Conservation (phyloP, 371 early-diverging fungal genomes). For the Mortierella sp. region DNA sequence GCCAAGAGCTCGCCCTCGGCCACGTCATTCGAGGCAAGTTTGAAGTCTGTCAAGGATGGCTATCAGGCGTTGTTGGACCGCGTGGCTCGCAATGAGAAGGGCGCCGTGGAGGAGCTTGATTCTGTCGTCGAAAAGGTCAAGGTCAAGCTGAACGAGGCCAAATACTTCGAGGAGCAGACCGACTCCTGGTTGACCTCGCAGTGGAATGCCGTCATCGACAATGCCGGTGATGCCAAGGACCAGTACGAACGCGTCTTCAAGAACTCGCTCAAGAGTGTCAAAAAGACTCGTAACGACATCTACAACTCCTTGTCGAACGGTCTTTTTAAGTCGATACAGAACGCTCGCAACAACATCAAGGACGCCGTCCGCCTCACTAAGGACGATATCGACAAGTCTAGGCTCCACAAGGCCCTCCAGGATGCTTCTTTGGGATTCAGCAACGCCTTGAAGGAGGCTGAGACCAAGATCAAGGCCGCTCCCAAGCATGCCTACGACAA, state of each 20-base stretch:
- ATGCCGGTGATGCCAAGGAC: slow-evolving; percentile 33
- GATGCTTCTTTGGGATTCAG: slow-evolving; percentile 28
- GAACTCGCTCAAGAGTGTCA: slow-evolving; percentile 20
- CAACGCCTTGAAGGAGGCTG: slow-evolving; percentile 22
- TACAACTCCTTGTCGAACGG: slow-evolving; percentile 23
- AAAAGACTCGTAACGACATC: slow-evolving; percentile 24
- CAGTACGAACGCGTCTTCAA: slow-evolving; percentile 40
- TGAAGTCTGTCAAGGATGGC: slow-evolving; percentile 28
- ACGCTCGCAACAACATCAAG: slow-evolving; percentile 18
- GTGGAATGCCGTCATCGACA: slow-evolving; percentile 36
- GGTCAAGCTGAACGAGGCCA: slow-evolving; percentile 35
- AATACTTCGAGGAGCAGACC: slow-evolving; percentile 37
- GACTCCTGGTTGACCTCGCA: slow-evolving; percentile 41
- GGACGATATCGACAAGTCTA: slow-evolving; percentile 17
- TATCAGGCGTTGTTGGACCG: slow-evolving; percentile 26
- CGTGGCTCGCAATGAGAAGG: slow-evolving; percentile 17
- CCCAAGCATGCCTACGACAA: slow-evolving; percentile 38
- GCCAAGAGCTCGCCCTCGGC: slow-evolving; percentile 29
- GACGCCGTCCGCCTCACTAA: slow-evolving; percentile 28
- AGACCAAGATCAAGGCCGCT: slow-evolving; percentile 29
- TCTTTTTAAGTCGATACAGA: slow-evolving; percentile 26
- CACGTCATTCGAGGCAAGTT: slow-evolving; percentile 25
- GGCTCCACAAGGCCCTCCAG: slow-evolving; percentile 20
- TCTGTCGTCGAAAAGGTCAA: slow-evolving; percentile 24
- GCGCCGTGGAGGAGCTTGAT: slow-evolving; percentile 30